Percentiles rank a stretch among this genome's conserved stretches.
phyloP scores from a whole-genome alignment of 768 basidiomycete species.

The Coprinopsis marcescibilis region DNA sequence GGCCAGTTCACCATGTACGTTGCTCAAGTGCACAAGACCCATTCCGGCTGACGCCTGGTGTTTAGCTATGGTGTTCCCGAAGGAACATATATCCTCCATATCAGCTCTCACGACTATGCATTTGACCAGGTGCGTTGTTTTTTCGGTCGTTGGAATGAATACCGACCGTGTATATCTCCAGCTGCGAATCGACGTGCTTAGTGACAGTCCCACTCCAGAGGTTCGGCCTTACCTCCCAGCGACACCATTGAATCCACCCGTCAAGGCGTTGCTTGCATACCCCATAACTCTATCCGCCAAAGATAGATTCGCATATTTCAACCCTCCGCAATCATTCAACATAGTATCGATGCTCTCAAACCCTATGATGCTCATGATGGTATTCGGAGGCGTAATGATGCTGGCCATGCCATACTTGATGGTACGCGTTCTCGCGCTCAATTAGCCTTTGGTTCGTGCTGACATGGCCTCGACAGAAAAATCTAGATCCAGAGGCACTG shows the following conservation, averaged over 20 bases:
- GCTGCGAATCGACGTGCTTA: conserved; percentile 63
- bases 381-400: conserved; percentile 59
- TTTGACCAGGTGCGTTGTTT: conserved; percentile 60
- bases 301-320: conserved; percentile 57
- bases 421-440: conserved; percentile 33
- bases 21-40: too few relatives aligned
- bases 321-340: conserved; percentile 69
- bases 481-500: conserved; percentile 60
- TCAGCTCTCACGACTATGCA: conserved; percentile 55
- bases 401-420: conserved; percentile 72
- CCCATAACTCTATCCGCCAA: conserved; percentile 55
- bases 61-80: conserved; percentile 59
- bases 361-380: conserved; percentile 82
- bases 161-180: conserved; percentile 21
- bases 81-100: conserved; percentile 66
- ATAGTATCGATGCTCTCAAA: conserved; percentile 70
- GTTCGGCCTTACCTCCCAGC: conserved; percentile 62
- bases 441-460: not conserved
- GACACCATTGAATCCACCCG: conserved; percentile 58
- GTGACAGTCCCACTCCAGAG: conserved; percentile 31
- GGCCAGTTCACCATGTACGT: conserved; percentile 72
- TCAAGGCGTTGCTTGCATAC: conserved; percentile 50
- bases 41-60: not conserved
- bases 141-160: conserved; percentile 3
- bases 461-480: conserved; percentile 45